Conservation (phyloP, 768 basidiomycete genomes). For the Lentinula lateritia region DNA sequence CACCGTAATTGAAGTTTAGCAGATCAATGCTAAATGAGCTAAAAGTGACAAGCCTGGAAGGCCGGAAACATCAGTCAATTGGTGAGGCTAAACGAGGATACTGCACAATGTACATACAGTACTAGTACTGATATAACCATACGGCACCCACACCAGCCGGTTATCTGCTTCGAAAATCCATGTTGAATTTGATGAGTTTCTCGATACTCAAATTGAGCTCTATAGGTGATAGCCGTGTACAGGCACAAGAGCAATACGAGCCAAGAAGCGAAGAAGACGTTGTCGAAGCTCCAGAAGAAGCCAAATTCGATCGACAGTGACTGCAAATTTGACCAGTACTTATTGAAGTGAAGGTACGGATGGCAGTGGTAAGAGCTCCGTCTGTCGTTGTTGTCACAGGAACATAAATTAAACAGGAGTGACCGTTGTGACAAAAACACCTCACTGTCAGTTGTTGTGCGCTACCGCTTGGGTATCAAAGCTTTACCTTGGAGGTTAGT, state of each 20-base stretch:
- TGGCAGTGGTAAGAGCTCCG: slow-evolving; percentile 1
- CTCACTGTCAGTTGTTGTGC: too few relatives aligned
- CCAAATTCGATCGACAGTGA: slow-evolving; percentile 1
- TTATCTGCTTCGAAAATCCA: not conserved
- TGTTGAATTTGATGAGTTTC: not conserved
- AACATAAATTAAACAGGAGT: not conserved
- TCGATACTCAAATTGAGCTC: not conserved
- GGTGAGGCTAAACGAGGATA: not conserved
- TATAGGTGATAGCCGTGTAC: not conserved
- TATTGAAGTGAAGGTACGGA: not conserved
- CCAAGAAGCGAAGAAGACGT: not conserved
- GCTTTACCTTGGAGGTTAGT: not conserved
- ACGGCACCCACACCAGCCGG: not conserved
- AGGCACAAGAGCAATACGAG: not conserved
- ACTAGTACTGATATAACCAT: not conserved
- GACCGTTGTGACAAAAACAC: not conserved
- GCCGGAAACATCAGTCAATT: not conserved
- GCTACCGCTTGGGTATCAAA: not conserved
- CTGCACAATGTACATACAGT: not conserved
- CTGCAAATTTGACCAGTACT: not conserved
- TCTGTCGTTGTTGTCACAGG: slow-evolving; percentile 3
- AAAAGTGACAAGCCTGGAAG: not conserved
- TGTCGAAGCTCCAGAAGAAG: not conserved
- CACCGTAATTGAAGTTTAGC: not conserved
- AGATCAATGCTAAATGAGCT: not conserved